Conservation (phyloP, 805 yeast species). For the Saccharomyces mikatae region DNA sequence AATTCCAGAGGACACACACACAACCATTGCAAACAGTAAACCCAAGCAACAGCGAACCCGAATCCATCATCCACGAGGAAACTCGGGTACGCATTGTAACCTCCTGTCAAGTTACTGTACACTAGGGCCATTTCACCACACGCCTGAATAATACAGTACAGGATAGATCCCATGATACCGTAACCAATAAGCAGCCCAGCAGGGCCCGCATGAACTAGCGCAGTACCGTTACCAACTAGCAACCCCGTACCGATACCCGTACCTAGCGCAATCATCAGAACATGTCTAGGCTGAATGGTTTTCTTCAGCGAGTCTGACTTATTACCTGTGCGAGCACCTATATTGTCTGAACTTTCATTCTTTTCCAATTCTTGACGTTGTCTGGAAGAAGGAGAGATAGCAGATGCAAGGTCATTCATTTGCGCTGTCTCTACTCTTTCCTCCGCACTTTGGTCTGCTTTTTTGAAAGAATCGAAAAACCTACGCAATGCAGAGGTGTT, state of each 20-base stretch:
- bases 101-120: constrained; percentile 51
- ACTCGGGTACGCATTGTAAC: constrained; percentile 51
- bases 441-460: constrained; percentile 10
- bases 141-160: constrained; percentile 52
- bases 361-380: not conserved
- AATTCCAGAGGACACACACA: constrained; percentile 55
- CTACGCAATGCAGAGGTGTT: not conserved
- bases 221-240: constrained; percentile 48
- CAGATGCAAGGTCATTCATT: not conserved
- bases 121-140: constrained; percentile 62
- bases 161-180: constrained; percentile 47
- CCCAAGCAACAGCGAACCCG: constrained; percentile 56
- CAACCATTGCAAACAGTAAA: constrained; percentile 57
- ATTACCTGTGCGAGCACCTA: not conserved
- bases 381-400: not conserved
- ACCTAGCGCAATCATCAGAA: constrained; percentile 72
- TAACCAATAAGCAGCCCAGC: constrained; percentile 47
- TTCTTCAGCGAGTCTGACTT: constrained; percentile 20
- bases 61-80: constrained; percentile 49
- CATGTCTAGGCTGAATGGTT: constrained; percentile 38
- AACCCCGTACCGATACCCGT: constrained; percentile 80
- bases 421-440: constrained; percentile 26
- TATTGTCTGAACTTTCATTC: not conserved
- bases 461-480: constrained; percentile 17
- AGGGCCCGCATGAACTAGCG: constrained; percentile 40